Percentiles rank a stretch among this genome's conserved stretches.
Evolutionary conservation across 2,329 filamentous ascomycete species (phyloP).

Genomic region (Alternaria novae-zelandiae): DNA sequence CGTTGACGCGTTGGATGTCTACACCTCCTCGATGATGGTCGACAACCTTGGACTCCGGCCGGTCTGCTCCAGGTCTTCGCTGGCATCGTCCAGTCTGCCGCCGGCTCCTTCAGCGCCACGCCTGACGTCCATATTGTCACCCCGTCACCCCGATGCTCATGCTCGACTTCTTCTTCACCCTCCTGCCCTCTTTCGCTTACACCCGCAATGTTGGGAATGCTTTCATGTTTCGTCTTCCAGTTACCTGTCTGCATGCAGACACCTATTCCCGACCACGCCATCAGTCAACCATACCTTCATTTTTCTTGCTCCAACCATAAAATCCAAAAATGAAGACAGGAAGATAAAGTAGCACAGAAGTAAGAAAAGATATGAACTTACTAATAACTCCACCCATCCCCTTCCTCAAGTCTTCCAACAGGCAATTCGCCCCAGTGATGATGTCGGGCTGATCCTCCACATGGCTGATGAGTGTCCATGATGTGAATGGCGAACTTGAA

Average conservation of each 20-base stretch:
- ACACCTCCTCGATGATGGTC: not conserved
- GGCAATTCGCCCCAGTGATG: not conserved
- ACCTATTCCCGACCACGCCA: not conserved
- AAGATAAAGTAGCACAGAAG: too few species aligned
- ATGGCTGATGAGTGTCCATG: not conserved
- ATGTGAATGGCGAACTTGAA: not conserved
- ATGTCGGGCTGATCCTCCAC: not conserved
- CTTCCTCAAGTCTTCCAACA: not conserved
- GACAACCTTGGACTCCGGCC: not conserved
- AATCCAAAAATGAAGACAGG: not conserved
- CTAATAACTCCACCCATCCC: not conserved
- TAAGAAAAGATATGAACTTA: not conserved
- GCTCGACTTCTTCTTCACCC: not conserved
- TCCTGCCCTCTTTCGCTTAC: not conserved
- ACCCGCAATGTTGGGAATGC: not conserved
- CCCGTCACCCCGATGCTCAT: not conserved
- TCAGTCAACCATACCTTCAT: not conserved
- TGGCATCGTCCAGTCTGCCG: not conserved
- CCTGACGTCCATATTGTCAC: not conserved
- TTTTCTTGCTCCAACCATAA: not conserved
- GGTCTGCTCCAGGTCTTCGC: not conserved
- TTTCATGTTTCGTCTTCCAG: not conserved
- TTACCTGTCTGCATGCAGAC: not conserved
- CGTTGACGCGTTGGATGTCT: not conserved
- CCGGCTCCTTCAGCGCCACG: not conserved